Percentiles rank a stretch among this genome's conserved stretches.
These are phyloP conservation scores for Sicyos baderoa DNA, from an alignment of 306 rosid genomes.

Conservation along the genomic window DNA sequence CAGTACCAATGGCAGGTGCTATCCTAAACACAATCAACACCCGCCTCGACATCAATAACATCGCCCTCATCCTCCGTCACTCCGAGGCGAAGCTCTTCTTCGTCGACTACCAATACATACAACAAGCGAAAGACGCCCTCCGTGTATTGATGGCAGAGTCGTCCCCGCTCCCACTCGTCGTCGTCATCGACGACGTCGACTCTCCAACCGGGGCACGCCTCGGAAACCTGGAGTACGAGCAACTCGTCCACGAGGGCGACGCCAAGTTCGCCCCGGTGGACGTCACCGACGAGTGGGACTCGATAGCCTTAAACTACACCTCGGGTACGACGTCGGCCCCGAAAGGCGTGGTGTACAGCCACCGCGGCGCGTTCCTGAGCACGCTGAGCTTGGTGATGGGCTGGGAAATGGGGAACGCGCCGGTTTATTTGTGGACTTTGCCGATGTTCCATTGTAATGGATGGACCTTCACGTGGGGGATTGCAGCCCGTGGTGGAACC, in stretches of 20 bases:
- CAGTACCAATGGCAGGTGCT: slow-evolving; percentile 90
- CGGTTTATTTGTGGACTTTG: slow-evolving; percentile 73
- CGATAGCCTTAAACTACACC: slow-evolving; percentile 73
- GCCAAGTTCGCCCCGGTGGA: slow-evolving; percentile 23
- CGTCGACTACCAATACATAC: slow-evolving; percentile 57
- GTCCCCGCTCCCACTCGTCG: slow-evolving; percentile 42
- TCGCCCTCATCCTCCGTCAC: slow-evolving; percentile 68
- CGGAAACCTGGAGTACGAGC: slow-evolving; percentile 70
- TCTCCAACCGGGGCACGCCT: slow-evolving; percentile 55
- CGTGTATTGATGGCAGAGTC: slow-evolving; percentile 25
- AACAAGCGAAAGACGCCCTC: slow-evolving; percentile 49
- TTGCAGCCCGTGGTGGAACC: slow-evolving; percentile 87
- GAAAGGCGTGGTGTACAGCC: slow-evolving; percentile 83
- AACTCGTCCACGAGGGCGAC: slow-evolving; percentile 40
- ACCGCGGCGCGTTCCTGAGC: slow-evolving; percentile 77
- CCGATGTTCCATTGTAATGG: slow-evolving; percentile 98
- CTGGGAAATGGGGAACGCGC: slow-evolving; percentile 75
- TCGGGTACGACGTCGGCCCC: slow-evolving; percentile 90
- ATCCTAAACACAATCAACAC: slow-evolving; percentile 70
- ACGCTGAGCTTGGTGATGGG: slow-evolving; percentile 59
- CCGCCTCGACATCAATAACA: slow-evolving; percentile 58
- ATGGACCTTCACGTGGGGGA: slow-evolving; percentile 95
- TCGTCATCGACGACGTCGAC: slow-evolving; percentile 72
- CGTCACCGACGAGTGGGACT: slow-evolving; percentile 55
- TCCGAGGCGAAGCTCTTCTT: slow-evolving; percentile 67